These are phyloP conservation scores for Tolypocladium inflatum DNA, from an alignment of 2,329 filamentous ascomycete genomes.

Conservation along the genomic window DNA sequence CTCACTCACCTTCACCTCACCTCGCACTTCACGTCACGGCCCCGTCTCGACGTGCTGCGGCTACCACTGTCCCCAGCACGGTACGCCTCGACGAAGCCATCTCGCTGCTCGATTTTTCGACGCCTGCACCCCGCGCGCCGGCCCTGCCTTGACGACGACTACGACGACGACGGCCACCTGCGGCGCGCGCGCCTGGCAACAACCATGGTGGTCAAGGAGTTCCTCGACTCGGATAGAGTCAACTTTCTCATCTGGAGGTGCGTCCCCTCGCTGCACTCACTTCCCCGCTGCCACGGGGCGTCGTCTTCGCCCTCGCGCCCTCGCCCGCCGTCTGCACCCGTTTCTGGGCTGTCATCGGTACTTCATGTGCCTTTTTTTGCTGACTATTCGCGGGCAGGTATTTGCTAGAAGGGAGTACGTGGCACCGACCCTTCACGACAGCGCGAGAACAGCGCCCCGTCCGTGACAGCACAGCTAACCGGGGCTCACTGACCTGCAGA, in stretches of 20 bases:
- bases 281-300: conserved; percentile 8
- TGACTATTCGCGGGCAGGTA: conserved; percentile 32
- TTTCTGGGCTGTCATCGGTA: neutral
- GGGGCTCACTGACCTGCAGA: conserved; percentile 30
- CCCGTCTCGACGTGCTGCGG: neutral
- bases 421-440: conserved; percentile 9
- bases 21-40: conserved; percentile 1
- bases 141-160: conserved; percentile 4
- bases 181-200: conserved; percentile 18
- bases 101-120: neutral
- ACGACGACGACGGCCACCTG: conserved; percentile 12
- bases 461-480: conserved; percentile 12
- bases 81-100: conserved; percentile 2
- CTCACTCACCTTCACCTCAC: conserved; percentile 9
- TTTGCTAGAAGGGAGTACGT: conserved; percentile 54
- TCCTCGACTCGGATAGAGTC: conserved; percentile 56
- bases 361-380: conserved; percentile 2
- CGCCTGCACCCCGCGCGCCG: conserved; percentile 2
- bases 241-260: conserved; percentile 66
- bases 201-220: conserved; percentile 46
- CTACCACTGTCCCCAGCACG: conserved; percentile 1
- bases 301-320: conserved; percentile 6
- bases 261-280: conserved; percentile 26
- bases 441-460: neutral
- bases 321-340: neutral